Conservation (phyloP, 371 early-diverging fungal species). For the Mortierella sp. region DNA sequence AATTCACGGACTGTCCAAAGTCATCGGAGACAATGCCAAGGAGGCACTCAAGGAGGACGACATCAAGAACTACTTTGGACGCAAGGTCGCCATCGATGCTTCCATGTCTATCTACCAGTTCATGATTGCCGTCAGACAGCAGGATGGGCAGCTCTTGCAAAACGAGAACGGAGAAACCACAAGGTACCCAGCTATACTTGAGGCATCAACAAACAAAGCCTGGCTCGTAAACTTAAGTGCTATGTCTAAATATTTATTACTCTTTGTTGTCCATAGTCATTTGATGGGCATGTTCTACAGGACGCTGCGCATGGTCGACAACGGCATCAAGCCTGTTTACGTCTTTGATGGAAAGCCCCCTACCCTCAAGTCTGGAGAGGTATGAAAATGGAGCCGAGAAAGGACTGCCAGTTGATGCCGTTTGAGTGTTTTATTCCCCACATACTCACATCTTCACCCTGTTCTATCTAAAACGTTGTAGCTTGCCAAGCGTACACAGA, state of each 20-base stretch:
- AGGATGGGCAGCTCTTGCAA: slow-evolving; percentile 92
- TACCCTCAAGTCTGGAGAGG: slow-evolving; percentile 93
- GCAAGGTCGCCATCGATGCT: slow-evolving; percentile 99
- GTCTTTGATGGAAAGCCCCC: slow-evolving; percentile 99
- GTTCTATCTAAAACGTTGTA: slow-evolving; percentile 41
- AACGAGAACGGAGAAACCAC: slow-evolving; percentile 96
- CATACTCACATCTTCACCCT: neutral
- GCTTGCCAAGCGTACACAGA: slow-evolving; percentile 91
- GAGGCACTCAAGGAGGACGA: slow-evolving; percentile 86
- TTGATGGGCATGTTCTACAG: slow-evolving; percentile 99
- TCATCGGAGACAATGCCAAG: slow-evolving; percentile 96
- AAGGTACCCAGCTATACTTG: slow-evolving; percentile 60
- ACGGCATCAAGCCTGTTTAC: slow-evolving; percentile 98
- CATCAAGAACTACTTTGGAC: slow-evolving; percentile 93
- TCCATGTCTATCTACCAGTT: slow-evolving; percentile 99
- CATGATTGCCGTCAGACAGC: slow-evolving; percentile 97
- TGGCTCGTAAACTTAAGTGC: neutral
- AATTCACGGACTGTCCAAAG: slow-evolving; percentile 93
- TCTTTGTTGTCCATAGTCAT: slow-evolving; percentile 74
- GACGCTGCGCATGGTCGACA: slow-evolving; percentile 98
- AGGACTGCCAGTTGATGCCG: neutral
- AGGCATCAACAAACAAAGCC: neutral
- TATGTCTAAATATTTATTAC: neutral
- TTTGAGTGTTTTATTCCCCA: neutral
- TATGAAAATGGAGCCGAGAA: slow-evolving; percentile 42